A percentile compares a stretch with the other conserved stretches of the same genome.
phyloP scores from a whole-genome alignment of 2,329 filamentous ascomycete species.

The Colletotrichum cuscutae region DNA sequence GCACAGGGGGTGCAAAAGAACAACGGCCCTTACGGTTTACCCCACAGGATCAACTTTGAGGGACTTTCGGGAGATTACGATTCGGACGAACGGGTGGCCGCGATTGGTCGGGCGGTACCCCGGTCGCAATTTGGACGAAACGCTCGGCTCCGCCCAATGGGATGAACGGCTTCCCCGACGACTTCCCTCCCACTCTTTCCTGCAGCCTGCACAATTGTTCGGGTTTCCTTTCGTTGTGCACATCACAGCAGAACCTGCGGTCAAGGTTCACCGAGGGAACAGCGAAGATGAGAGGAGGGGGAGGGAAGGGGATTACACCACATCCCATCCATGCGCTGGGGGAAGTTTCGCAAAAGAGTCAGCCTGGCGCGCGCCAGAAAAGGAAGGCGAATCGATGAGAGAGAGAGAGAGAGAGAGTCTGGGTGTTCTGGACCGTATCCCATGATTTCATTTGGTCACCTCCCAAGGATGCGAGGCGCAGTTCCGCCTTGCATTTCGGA shows the following conservation, averaged over 20 bases:
- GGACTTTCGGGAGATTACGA: conserved; percentile 31
- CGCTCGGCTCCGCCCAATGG: conserved; percentile 12
- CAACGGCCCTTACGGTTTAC: no score
- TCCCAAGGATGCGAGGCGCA: neutral
- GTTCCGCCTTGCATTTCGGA: neutral
- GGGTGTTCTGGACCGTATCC: neutral
- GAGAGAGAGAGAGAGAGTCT: neutral
- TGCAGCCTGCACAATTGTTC: neutral
- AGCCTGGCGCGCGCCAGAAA: neutral
- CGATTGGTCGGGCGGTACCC: conserved; percentile 10
- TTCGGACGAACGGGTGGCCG: conserved; percentile 5
- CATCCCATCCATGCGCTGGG: neutral
- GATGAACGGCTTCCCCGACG: conserved; percentile 27
- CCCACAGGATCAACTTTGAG: conserved; percentile 11
- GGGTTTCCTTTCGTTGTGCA: neutral
- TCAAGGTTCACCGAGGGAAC: neutral
- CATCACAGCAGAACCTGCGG: neutral
- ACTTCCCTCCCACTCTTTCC: neutral
- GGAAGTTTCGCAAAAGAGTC: no score
- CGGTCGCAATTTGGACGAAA: conserved; percentile 30
- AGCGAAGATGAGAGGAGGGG: neutral
- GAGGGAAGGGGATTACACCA: neutral
- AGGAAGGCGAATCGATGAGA: neutral
- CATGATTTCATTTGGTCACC: neutral
- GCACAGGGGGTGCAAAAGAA: neutral